Evolutionary conservation across 805 yeast species (phyloP).

Genomic region (Candida pini): DNA sequence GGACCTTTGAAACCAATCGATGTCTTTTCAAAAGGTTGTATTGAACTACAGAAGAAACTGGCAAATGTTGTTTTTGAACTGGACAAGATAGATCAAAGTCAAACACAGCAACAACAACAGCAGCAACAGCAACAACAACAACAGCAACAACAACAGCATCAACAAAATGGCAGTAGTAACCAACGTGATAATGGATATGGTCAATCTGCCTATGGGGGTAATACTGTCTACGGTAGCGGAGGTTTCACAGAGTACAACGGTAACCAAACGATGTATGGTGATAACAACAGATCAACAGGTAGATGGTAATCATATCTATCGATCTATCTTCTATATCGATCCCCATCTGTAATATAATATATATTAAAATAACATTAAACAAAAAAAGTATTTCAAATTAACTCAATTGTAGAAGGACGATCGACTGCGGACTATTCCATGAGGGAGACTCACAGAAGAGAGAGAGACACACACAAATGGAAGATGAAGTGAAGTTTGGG

Average conservation of each 20-base stretch:
- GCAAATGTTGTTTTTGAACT: constrained; percentile 80
- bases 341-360: too few species aligned
- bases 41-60: constrained; percentile 80
- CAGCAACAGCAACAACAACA: too few species aligned
- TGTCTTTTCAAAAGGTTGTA: constrained; percentile 79
- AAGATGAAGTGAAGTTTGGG: too few species aligned
- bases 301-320: constrained; percentile 28
- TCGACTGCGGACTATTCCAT: too few species aligned
- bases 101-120: too few species aligned
- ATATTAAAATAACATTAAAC: too few species aligned
- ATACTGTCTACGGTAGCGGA: constrained; percentile 17
- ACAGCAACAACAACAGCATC: too few species aligned
- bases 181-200: constrained; percentile 22
- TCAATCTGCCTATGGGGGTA: constrained; percentile 25
- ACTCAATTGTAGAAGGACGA: too few species aligned
- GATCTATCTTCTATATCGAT: too few species aligned
- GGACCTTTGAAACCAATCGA: constrained; percentile 87
- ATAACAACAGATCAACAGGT: constrained; percentile 22
- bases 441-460: too few species aligned
- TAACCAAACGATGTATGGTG: constrained; percentile 24
- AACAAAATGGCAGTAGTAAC: constrained; percentile 28
- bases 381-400: too few species aligned
- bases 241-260: constrained; percentile 14
- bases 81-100: constrained; percentile 35
- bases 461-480: too few species aligned